Evolutionary conservation across 257 asterid genomes (phyloP).

Genomic region (Ophiorrhiza pumila): DNA sequence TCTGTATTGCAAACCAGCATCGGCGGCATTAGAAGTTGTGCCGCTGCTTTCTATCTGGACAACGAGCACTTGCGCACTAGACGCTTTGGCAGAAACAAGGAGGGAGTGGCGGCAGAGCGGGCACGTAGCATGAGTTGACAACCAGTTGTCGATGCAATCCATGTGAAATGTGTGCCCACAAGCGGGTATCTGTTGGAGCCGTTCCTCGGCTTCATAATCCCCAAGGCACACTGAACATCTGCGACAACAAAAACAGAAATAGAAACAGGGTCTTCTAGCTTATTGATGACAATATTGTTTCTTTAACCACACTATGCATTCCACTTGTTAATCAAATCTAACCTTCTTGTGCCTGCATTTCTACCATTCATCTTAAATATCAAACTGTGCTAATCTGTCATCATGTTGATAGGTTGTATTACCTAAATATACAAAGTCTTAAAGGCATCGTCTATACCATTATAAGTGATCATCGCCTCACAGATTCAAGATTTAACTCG

Average conservation of each 20-base stretch:
- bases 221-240: conserved; percentile 88
- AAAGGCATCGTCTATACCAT: background rate
- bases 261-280: too few relatives aligned
- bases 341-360: background rate
- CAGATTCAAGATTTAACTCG: background rate
- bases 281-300: too few relatives aligned
- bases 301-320: background rate
- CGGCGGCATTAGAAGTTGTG: conserved; percentile 12
- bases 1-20: conserved; percentile 13
- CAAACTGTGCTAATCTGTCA: background rate
- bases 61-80: conserved; percentile 18
- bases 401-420: background rate
- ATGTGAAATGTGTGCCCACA: conserved; percentile 85
- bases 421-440: background rate
- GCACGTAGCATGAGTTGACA: conserved; percentile 66
- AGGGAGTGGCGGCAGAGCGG: conserved; percentile 87
- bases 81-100: conserved; percentile 36
- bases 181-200: conserved; percentile 75
- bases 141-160: conserved; percentile 82
- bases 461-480: background rate
- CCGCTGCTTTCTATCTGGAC: conserved; percentile 14
- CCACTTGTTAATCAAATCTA: background rate
- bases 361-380: background rate
- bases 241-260: conserved; percentile 11
- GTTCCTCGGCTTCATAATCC: conserved; percentile 67